A percentile compares a stretch with the other conserved stretches of the same genome.
Conservation (phyloP, 163 green algal genomes). For the Scenedesmus sp. region DNA sequence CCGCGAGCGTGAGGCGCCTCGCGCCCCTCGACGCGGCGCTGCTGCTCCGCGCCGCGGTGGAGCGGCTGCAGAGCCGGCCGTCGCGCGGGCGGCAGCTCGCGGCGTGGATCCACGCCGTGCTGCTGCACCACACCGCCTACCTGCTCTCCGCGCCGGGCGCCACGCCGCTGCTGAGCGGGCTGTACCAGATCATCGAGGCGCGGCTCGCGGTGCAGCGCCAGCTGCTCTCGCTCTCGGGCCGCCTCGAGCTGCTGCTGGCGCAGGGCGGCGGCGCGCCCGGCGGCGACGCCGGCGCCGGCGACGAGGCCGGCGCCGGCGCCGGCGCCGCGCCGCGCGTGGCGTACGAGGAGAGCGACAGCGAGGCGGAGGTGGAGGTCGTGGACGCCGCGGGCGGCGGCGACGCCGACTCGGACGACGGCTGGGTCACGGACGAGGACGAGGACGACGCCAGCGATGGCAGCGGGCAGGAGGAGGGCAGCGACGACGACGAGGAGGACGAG, state of each 20-base stretch:
- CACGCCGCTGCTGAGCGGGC: conserved; percentile 55
- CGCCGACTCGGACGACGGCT: conserved; percentile 39
- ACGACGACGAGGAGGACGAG: conserved; percentile 27
- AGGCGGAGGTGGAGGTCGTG: conserved; percentile 61
- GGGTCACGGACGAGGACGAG: conserved; percentile 44
- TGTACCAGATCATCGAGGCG: conserved; percentile 77
- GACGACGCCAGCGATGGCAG: conserved; percentile 32
- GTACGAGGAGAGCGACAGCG: conserved; percentile 53
- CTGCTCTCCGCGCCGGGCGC: conserved; percentile 69
- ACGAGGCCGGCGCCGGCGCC: background rate
- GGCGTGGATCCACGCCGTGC: conserved; percentile 74
- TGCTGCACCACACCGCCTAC: conserved; percentile 82
- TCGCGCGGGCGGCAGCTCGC: conserved; percentile 65
- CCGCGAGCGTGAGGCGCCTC: conserved; percentile 72
- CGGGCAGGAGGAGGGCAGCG: conserved; percentile 36
- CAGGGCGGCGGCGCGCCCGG: conserved; percentile 31
- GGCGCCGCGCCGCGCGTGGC: conserved; percentile 31
- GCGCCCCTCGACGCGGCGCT: conserved; percentile 63
- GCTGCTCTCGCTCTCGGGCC: conserved; percentile 70
- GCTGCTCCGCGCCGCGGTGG: conserved; percentile 67
- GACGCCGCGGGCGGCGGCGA: conserved; percentile 51
- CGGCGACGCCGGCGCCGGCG: background rate
- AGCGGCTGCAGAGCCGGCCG: conserved; percentile 69
- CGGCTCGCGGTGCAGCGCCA: conserved; percentile 65
- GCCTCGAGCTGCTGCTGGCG: conserved; percentile 76